phyloP scores from a whole-genome alignment of 805 yeast species.

The Saturnispora mendoncae region DNA sequence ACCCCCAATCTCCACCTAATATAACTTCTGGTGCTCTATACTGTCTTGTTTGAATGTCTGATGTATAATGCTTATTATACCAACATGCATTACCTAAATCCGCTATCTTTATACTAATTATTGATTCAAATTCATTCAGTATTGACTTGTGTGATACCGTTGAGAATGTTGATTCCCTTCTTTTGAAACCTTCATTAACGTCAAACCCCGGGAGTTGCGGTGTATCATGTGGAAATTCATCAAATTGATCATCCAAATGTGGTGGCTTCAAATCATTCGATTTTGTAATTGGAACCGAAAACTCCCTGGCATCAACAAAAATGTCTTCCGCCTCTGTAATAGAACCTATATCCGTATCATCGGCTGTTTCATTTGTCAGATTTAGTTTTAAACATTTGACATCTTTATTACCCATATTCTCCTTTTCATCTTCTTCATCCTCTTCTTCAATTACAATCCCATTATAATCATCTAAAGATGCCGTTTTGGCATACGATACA shows the following conservation, averaged over 20 bases:
- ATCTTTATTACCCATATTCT: too few relatives aligned
- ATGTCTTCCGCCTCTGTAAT: slow-evolving; percentile 7
- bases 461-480: slow-evolving; percentile 2
- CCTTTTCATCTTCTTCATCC: not conserved
- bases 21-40: slow-evolving; percentile 59
- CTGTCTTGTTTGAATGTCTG: slow-evolving; percentile 62
- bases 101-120: slow-evolving; percentile 47
- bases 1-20: slow-evolving; percentile 52
- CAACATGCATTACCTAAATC: slow-evolving; percentile 68
- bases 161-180: slow-evolving; percentile 29
- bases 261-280: not conserved
- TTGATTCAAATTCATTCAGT: slow-evolving; percentile 24
- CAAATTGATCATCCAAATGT: too few relatives aligned
- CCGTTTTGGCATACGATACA: slow-evolving; percentile 6
- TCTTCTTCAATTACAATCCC: slow-evolving; percentile 8
- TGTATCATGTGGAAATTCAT: not conserved
- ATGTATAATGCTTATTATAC: slow-evolving; percentile 52
- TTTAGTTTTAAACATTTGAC: too few relatives aligned
- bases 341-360: slow-evolving; percentile 7
- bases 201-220: too few relatives aligned
- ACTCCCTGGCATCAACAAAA: slow-evolving; percentile 6
- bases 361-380: not conserved
- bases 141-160: slow-evolving; percentile 11
- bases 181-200: too few relatives aligned
- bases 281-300: not conserved